Evolutionary conservation across 2,329 filamentous ascomycete genomes (phyloP), one percentile per base, ranked within the genome.

Genomic region (Talaromyces sp.): DNA sequence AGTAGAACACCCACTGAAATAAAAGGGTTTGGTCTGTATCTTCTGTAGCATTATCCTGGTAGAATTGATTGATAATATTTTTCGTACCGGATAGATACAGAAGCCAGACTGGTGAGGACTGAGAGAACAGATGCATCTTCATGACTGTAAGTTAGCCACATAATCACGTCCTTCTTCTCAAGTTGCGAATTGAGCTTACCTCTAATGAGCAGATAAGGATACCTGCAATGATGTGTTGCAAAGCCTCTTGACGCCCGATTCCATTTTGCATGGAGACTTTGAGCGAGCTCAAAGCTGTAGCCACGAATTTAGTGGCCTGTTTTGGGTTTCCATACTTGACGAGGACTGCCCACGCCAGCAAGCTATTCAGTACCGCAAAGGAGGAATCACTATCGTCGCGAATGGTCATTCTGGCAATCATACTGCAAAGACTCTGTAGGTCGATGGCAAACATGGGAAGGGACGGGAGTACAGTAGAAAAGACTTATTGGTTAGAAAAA

Each of bases 141-240:
- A 50, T 47, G 31, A 5, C 4, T 16, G 14, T 36, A 16, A 16
- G 34, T 16, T 3, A 33, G 8, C 2, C 6, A 36, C 12, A 36
- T 36, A 5, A 36, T 6, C 34, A 36, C 12, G 16, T 6, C 12
- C 12, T 5, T 36, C 34, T 44, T n/a, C n/a, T 57, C 14, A 47
- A 12, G 18, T 12, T 36, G 5, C 16, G 4, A 31, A 18, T 16
- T 23, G 33, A n/a, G 12, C 8, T 3, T 59, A 59, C 57, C 57
- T 59, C 57, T 4, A 59, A 31, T 27, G 47, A 53, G 14, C 57
- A 59, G 47, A 59, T 53, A 12, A 59, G 51, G 40, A 59, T 54
- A 30, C 57, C 52, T 10, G 58, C 36, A 60, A 60, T 34, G 18
- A 60, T 47, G 30, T 60, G 58, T 23, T 60, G 58, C 34, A 60